Evolutionary conservation across 129 eudicot genomes (phyloP), one percentile per base, ranked within the genome.

Genomic region (Saussurea involucrata): DNA sequence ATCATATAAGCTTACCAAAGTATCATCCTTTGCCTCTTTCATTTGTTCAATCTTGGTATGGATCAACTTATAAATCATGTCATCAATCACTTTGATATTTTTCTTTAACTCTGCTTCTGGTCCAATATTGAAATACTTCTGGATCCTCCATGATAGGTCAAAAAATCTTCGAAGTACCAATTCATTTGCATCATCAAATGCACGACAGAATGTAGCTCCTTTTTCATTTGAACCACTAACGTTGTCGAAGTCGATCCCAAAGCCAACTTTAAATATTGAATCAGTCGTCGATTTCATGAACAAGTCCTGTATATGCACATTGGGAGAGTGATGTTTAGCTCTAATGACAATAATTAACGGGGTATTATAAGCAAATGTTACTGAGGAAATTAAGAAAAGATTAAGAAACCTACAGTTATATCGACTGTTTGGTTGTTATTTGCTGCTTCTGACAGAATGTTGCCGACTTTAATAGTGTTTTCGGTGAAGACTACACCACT

Each of bases 141-240:
- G 85, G 72, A 87, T 78, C 67, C 73, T 80, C 92, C 92, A 87
- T 0, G 25, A 46, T 33, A 82, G 18, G 60, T 87, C 92, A 44
- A 87, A 88, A 76, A 77, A 87, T 53, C 92, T 71, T 46, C 76
- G 42, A 4, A 82, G 76, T 8, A 81, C 76, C 75, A 79, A 3
- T 8, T 80, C 85, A 74, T 86, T 87, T 12, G 88, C 79, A 72
- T 87, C 86, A 76, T 87, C 92, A 73, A 87, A 87, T 17, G 92
- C 92, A 13, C 69, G 46, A 85, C 87, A 71, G 60, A 87, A 87
- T 64, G n/a, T 72, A 88, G 85, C 57, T 84, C 92, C 42, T 81
- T 55, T 25, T 88, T 84, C 57, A 15, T 46, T 46, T 46, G 57
- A 46, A 15, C 57, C 57, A 46, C 57, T 46, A 46, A 46, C 2